Evolutionary conservation across 306 rosid genomes (phyloP), one percentile per base, ranked within the genome.

Genomic region (Quercus agrifolia): DNA sequence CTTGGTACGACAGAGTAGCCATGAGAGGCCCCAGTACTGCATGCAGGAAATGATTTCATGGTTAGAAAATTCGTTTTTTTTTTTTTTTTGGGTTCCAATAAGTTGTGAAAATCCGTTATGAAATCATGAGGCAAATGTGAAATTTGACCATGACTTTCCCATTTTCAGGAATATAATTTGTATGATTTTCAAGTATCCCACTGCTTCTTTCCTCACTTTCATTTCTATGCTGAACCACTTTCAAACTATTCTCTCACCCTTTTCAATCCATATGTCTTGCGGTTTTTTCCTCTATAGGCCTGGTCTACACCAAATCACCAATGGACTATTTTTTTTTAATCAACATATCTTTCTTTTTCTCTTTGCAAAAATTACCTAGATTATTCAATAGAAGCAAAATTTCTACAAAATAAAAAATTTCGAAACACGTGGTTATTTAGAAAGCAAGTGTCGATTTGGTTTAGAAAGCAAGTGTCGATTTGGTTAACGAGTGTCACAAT

Each of bases 101-200:
- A 14, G 13, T 51, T 73, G 14, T 25, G 64, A 73, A 11, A 52
- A 72, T 72, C 44, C 20, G 35, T 12, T 12, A 52, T 33, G 77
- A 56, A 74, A 31, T 74, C 77, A 74, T 74, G 7, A 74, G 33
- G 9, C 4, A 33, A 69, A 74, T 33, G 57, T 56, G 77, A 74
- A 57, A 31, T 55, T 74, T 74, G 77, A 57, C 77, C 77, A 57
- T 56, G 54, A 30, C 25, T 74, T 30, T 73, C 18, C 62, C 21
- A 55, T 73, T 73, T 73, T 38, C 9, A 23, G 9, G 4, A 52
- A 55, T 73, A 64, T 8, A 64, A 64, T 30, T 2, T 8, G 20
- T 64, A 23, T 64, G 70, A 64, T 30, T 30, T 31, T 28, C n/a
- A 20, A 49, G 17, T 21, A 23, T 59, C 27, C 66, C 9, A 59